phyloP scores from a whole-genome alignment of 2,329 filamentous ascomycete species.

The Xylariales sp. region DNA sequence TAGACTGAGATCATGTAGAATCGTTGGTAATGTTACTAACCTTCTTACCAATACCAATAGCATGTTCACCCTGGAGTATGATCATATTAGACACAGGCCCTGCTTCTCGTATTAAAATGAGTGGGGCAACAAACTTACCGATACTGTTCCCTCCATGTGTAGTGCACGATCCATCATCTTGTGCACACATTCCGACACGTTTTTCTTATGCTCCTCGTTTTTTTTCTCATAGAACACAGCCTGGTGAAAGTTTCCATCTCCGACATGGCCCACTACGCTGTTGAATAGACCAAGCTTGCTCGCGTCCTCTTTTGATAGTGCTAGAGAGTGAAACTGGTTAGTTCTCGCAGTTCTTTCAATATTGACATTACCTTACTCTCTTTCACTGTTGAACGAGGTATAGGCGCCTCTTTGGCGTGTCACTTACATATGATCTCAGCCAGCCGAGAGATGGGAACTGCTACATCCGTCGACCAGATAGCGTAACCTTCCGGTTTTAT shows the following conservation, averaged over 20 bases:
- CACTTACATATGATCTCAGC: slow-evolving; percentile 46
- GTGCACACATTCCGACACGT: slow-evolving; percentile 49
- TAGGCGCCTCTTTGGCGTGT: no score
- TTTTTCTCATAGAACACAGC: slow-evolving; percentile 37
- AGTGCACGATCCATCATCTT: slow-evolving; percentile 63
- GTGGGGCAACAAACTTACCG: slow-evolving; percentile 20
- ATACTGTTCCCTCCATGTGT: slow-evolving; percentile 64
- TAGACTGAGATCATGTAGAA: background rate
- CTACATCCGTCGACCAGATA: slow-evolving; percentile 66
- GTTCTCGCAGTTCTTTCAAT: no score
- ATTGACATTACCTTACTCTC: no score
- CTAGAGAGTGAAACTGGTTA: no score
- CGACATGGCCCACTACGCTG: slow-evolving; percentile 61
- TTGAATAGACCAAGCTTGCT: slow-evolving; percentile 51
- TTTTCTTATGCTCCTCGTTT: slow-evolving; percentile 38
- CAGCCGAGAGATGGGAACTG: slow-evolving; percentile 57
- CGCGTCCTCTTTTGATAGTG: slow-evolving; percentile 55
- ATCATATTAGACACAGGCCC: background rate
- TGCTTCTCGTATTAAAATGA: slow-evolving; percentile 17
- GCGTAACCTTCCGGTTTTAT: slow-evolving; percentile 45
- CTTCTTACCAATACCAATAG: slow-evolving; percentile 59
- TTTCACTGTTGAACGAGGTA: no score
- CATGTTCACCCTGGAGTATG: slow-evolving; percentile 46
- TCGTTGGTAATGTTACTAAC: slow-evolving; percentile 15
- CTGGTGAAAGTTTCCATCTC: slow-evolving; percentile 64